These are phyloP conservation scores for Paramyrothecium sp. DNA, from an alignment of 2,329 filamentous ascomycete species.

Conservation along the genomic window DNA sequence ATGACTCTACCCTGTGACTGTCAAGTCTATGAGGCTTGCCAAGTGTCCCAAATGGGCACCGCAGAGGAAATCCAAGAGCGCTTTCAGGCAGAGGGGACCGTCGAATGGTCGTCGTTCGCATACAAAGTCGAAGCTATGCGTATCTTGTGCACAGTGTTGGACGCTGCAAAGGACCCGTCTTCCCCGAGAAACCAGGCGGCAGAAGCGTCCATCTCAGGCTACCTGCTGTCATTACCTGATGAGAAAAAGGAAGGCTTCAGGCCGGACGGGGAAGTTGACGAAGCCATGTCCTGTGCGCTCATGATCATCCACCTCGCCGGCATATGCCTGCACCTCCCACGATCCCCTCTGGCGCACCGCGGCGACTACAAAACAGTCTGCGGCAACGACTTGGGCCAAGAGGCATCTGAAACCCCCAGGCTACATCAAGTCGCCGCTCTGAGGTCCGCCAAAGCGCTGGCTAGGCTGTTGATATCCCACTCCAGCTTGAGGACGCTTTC, in stretches of 20 bases:
- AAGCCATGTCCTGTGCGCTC: constrained; percentile 8
- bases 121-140: constrained; percentile 7
- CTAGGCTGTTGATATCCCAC: constrained; percentile 3
- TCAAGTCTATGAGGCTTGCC: constrained; percentile 3
- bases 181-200: constrained; percentile 1
- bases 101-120: background rate
- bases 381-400: constrained; percentile 1
- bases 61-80: constrained; percentile 1
- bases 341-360: constrained; percentile 1
- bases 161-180: background rate
- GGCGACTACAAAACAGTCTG: constrained; percentile 7
- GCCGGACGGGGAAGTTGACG: constrained; percentile 3
- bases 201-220: constrained; percentile 5
- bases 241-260: constrained; percentile 5
- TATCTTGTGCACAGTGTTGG: constrained; percentile 5
- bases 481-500: constrained; percentile 2
- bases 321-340: constrained; percentile 5
- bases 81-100: background rate
- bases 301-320: constrained; percentile 7
- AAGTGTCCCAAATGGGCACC: background rate
- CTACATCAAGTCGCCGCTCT: constrained; percentile 4
- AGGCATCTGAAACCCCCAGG: constrained; percentile 1
- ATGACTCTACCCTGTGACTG: constrained; percentile 3
- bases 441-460: constrained; percentile 6
- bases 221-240: constrained; percentile 2